Evolutionary conservation across 176 grass and related monocot genomes (phyloP).

Genomic region (Oryza rufipogon): DNA sequence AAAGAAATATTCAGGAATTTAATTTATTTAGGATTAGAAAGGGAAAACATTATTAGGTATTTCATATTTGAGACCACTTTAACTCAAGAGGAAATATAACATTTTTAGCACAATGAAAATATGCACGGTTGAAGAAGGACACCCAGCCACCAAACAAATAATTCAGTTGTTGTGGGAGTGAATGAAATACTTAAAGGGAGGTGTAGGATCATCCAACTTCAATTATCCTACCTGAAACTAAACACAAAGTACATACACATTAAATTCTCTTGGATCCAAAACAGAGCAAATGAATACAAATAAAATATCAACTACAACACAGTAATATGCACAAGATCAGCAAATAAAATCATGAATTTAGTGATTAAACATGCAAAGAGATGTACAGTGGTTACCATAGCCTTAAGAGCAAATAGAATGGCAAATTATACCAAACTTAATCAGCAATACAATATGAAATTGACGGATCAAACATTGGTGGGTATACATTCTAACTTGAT

Average conservation of each 20-base stretch:
- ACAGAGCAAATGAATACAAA: background rate
- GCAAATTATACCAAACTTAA: background rate
- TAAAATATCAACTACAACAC: background rate
- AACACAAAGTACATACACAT: background rate
- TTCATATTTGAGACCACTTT: background rate
- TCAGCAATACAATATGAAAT: background rate
- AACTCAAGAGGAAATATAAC: background rate
- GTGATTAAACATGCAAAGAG: no score
- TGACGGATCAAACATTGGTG: background rate
- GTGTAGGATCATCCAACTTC: background rate
- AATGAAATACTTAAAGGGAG: background rate
- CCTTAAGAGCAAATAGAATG: background rate
- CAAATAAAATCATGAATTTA: background rate
- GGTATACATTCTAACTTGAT: no score
- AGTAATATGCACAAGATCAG: background rate
- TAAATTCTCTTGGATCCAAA: background rate
- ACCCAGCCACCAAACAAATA: background rate
- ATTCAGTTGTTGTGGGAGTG: background rate
- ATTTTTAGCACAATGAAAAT: background rate
- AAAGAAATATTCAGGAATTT: background rate
- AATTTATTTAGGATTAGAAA: background rate
- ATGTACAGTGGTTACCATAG: no score
- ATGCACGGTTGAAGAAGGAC: background rate
- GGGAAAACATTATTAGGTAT: background rate
- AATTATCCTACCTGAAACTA: background rate